phyloP scores from a whole-genome alignment of 108 stramenopile species.

The Nitzschia sp. region DNA sequence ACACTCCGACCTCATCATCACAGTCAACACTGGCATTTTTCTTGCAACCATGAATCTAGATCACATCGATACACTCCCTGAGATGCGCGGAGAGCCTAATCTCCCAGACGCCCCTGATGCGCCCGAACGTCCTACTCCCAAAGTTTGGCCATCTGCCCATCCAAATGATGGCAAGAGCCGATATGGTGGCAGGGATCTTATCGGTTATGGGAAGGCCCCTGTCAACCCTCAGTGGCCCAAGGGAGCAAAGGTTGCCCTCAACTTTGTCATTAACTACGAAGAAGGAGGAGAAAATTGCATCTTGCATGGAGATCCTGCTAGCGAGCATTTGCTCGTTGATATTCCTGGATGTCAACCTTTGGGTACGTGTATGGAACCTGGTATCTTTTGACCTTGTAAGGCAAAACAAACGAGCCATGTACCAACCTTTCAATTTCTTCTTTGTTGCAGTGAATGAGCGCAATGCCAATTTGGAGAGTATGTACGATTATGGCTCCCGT shows the following conservation, averaged over 20 bases:
- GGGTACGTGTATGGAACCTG: slow-evolving; percentile 36
- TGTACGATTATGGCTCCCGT: slow-evolving; percentile 92
- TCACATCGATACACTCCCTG: slow-evolving; percentile 14
- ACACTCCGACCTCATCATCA: no score
- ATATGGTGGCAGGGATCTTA: slow-evolving; percentile 74
- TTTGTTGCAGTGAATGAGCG: slow-evolving; percentile 30
- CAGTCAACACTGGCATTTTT: no score
- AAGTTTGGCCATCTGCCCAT: slow-evolving; percentile 31
- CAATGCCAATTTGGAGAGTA: slow-evolving; percentile 86
- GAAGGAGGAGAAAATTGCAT: slow-evolving; percentile 89
- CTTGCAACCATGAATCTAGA: slow-evolving; percentile 9
- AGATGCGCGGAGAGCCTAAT: slow-evolving; percentile 6
- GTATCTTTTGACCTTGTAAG: no score
- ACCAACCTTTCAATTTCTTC: slow-evolving; percentile 1
- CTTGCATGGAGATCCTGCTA: slow-evolving; percentile 76
- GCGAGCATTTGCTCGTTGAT: slow-evolving; percentile 83
- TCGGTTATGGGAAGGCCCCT: slow-evolving; percentile 77
- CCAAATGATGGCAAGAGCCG: slow-evolving; percentile 67
- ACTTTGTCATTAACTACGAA: slow-evolving; percentile 95
- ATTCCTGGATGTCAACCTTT: slow-evolving; percentile 74
- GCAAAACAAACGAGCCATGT: background rate
- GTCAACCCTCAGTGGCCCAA: slow-evolving; percentile 79
- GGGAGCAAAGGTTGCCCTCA: slow-evolving; percentile 81
- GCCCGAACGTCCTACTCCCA: background rate
- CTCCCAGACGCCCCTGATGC: slow-evolving; percentile 3